phyloP scores from a whole-genome alignment of 2,329 filamentous ascomycete genomes.

The Penicillium sp. region DNA sequence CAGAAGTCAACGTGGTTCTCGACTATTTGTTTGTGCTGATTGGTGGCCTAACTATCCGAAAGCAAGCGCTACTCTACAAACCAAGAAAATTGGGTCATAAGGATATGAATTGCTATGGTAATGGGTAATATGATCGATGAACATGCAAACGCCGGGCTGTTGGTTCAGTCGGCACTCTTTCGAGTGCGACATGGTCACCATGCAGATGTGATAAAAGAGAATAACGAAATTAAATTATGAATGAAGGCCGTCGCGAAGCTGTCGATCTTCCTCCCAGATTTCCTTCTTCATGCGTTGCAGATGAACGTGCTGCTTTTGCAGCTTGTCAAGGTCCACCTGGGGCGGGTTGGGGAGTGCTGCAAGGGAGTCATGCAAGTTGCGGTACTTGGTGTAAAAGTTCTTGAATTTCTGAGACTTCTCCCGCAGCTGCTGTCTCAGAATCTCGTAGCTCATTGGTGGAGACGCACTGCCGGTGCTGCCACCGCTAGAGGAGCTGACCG shows the following conservation, averaged over 20 bases:
- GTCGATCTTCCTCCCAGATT: constrained; percentile 49
- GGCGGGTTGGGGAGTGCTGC: constrained; percentile 42
- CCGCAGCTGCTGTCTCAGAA: constrained; percentile 38
- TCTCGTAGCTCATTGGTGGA: constrained; percentile 37
- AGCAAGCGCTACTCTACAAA: background rate
- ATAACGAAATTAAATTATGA: constrained; percentile 9
- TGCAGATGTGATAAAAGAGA: constrained; percentile 2
- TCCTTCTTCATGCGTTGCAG: constrained; percentile 58
- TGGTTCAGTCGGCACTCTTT: background rate
- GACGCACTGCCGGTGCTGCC: constrained; percentile 43
- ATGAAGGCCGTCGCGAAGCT: constrained; percentile 28
- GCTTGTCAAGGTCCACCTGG: constrained; percentile 50
- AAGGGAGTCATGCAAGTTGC: constrained; percentile 52
- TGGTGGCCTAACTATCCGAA: background rate
- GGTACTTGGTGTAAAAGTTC: constrained; percentile 57
- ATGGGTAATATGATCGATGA: constrained; percentile 1
- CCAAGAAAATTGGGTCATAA: constrained; percentile 1
- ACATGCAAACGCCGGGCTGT: constrained; percentile 4
- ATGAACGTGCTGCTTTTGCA: constrained; percentile 54
- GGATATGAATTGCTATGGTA: constrained; percentile 7
- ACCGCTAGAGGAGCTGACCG: constrained; percentile 38
- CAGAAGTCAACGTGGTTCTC: background rate
- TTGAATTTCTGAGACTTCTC: constrained; percentile 52
- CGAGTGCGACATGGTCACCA: background rate
- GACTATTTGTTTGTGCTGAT: background rate